phyloP scores from a whole-genome alignment of 2,329 filamentous ascomycete genomes.

The Seiridium cupressi region DNA sequence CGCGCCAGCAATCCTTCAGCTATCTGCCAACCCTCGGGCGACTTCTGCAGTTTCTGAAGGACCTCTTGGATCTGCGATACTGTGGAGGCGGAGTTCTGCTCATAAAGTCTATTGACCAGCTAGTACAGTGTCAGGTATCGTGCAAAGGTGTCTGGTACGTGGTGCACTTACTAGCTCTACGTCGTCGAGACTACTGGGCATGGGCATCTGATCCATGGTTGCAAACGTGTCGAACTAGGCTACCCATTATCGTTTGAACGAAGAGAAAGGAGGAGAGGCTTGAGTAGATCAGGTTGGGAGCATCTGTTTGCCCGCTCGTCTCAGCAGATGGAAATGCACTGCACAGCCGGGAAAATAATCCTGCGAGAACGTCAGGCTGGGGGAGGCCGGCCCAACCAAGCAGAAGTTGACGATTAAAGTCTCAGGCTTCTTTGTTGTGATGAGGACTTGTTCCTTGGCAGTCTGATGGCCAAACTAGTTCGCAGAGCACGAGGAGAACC shows the following conservation, averaged over 20 bases:
- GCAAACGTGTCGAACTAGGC: neutral
- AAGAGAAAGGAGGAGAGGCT: neutral
- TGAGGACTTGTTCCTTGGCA: too few species aligned
- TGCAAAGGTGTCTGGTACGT: neutral
- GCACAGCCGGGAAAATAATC: too few species aligned
- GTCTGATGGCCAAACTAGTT: too few species aligned
- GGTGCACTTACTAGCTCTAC: conserved; percentile 2
- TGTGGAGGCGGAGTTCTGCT: conserved; percentile 45
- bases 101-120: conserved; percentile 53
- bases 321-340: too few species aligned
- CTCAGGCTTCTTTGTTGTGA: too few species aligned
- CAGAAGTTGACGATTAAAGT: too few species aligned
- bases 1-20: conserved; percentile 72
- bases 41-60: conserved; percentile 76
- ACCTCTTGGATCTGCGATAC: conserved; percentile 64
- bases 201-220: conserved; percentile 6
- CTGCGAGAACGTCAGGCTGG: too few species aligned
- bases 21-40: conserved; percentile 80
- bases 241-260: neutral
- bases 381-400: too few species aligned
- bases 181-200: conserved; percentile 6
- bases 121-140: conserved; percentile 14
- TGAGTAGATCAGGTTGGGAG: neutral
- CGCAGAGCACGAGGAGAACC: too few species aligned
- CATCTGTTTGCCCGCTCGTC: too few species aligned